Base-by-base conservation (phyloP, 2,329 filamentous ascomycete species). In the Paracoccidioides lutzii region DNA sequence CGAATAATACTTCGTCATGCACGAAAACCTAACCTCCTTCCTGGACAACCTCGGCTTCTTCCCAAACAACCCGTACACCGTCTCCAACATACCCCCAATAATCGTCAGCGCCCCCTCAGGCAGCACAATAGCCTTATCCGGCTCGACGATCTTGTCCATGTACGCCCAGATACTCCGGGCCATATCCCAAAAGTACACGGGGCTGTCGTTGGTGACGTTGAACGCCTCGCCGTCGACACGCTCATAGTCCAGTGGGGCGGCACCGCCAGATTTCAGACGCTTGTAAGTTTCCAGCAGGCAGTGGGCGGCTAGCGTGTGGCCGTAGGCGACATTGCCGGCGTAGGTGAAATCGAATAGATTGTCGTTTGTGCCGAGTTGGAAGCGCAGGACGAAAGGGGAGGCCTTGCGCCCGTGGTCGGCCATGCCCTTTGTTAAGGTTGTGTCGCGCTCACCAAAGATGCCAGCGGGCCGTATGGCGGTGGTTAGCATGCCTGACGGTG, bases 181-280 rank as follows among this genome's bases (percentile, higher is more conserved):
- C 67, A 94, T 87, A 71, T 95, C 89, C 83, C 93, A 94, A 71
- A 95, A 94, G 69, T 91, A 91, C 22, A 94, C 78, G 4, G 91
- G 91, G 62, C 82, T 77, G 71, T 90, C 88, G 70, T 97, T 97
- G 57, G 89, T 93, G 66, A 97, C 81, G 73, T 95, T 83, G 75
- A 97, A 91, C 52, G 84, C 84, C 69, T 96, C 84, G 57, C 91
- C 93, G 67, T 90, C 87, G 52, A 90, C 82, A 57, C 78, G 79
- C 73, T 89, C 85, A 71, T 82, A 74, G 71, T 87, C 82, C 41
- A 88, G 78, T n/a, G 83, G 83, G 0, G 78, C 76, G 22, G 80
- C 83, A 54, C 75, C 71, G 51, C 70, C 69, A 40, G 66, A 57
- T n/a, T 78, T 73, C 55, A 63, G 59, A 14, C 71, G 67, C 40